phyloP scores from a whole-genome alignment of 2,329 filamentous ascomycete genomes.

The Stagonosporopsis rhizophila region DNA sequence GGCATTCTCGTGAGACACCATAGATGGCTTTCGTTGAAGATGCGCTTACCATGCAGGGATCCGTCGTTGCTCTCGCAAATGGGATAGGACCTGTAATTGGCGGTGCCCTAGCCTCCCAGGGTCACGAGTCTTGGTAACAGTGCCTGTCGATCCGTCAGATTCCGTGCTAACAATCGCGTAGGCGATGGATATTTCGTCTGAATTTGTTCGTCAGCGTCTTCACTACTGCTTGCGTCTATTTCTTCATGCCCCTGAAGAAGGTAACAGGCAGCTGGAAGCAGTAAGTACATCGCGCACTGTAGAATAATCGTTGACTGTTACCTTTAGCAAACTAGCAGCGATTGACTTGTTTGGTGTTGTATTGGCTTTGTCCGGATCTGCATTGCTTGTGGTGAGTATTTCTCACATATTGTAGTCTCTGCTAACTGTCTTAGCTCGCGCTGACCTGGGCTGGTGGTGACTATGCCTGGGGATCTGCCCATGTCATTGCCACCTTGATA shows the following conservation, averaged over 20 bases:
- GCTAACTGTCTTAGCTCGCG: conserved; percentile 22
- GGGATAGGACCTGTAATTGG: conserved; percentile 39
- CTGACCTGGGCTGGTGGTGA: conserved; percentile 67
- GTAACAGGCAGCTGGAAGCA: conserved; percentile 59
- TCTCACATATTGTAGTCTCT: not conserved
- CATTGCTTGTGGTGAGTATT: conserved; percentile 62
- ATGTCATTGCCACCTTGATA: conserved; percentile 60
- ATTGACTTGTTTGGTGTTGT: conserved; percentile 68
- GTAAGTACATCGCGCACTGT: conserved; percentile 29
- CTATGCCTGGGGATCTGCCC: conserved; percentile 61
- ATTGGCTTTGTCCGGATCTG: conserved; percentile 60
- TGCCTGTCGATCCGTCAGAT: not conserved
- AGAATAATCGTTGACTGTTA: conserved; percentile 2
- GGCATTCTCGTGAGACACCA: conserved; percentile 34
- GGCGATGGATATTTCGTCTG: conserved; percentile 43
- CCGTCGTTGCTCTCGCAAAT: conserved; percentile 36
- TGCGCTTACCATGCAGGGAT: conserved; percentile 38
- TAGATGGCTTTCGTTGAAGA: not conserved
- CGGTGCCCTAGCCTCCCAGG: conserved; percentile 33
- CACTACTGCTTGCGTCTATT: conserved; percentile 26
- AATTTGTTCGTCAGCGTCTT: conserved; percentile 41
- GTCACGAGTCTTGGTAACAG: conserved; percentile 25
- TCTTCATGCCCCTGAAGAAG: conserved; percentile 51
- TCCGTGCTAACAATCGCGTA: not conserved
- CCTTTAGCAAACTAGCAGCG: conserved; percentile 33